Percentiles rank a stretch among this genome's conserved stretches.
Evolutionary conservation across 345 rosid species (phyloP).

Genomic region (Firmiana major): DNA sequence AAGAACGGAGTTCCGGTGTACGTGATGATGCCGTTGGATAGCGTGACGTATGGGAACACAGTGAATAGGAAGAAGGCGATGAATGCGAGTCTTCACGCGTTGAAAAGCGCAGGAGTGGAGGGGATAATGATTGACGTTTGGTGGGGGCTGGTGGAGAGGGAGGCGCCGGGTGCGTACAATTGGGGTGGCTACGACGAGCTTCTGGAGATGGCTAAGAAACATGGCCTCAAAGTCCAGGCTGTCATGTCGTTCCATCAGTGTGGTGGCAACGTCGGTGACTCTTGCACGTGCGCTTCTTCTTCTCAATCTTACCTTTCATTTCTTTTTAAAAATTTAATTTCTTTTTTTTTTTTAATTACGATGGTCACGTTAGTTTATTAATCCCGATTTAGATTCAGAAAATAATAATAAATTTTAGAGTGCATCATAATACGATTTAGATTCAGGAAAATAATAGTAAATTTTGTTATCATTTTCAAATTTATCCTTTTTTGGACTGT

Average conservation of each 20-base stretch:
- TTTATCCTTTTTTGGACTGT: too few species aligned
- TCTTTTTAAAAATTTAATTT: too few species aligned
- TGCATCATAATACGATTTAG: too few species aligned
- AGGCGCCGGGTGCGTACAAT: conserved; percentile 67
- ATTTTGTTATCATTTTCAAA: too few species aligned
- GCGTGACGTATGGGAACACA: conserved; percentile 73
- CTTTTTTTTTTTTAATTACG: neutral
- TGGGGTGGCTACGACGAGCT: conserved; percentile 93
- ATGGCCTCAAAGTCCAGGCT: conserved; percentile 92
- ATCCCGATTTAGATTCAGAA: neutral
- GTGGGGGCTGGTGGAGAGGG: conserved; percentile 98
- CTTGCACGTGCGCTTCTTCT: conserved; percentile 58
- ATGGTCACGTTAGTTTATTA: neutral
- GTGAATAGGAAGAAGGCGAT: conserved; percentile 87
- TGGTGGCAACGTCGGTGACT: conserved; percentile 98
- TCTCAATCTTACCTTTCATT: neutral
- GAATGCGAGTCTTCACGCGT: conserved; percentile 90
- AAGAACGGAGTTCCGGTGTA: conserved; percentile 81
- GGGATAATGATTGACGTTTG: conserved; percentile 98
- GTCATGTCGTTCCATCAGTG: conserved; percentile 99
- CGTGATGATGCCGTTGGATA: conserved; percentile 98
- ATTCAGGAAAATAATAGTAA: too few species aligned
- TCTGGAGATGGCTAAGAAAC: conserved; percentile 76
- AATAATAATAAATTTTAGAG: neutral
- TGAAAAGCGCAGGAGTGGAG: conserved; percentile 95